Percentiles rank a stretch among this genome's conserved stretches.
Evolutionary conservation across 257 asterid species (phyloP).

Genomic region (Phtheirospermum japonicum): DNA sequence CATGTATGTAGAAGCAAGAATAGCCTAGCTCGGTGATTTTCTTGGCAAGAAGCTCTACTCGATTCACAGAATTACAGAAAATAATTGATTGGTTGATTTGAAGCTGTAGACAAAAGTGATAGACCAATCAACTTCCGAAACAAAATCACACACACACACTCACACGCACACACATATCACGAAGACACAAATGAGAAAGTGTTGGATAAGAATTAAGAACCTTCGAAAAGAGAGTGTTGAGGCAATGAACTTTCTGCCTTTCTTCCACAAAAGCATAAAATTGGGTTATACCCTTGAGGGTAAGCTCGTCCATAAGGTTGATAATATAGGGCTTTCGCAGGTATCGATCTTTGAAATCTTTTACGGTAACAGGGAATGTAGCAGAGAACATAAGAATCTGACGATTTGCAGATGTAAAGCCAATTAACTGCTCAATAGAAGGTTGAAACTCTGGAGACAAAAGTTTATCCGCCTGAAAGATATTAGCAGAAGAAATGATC

Average conservation of each 20-base stretch:
- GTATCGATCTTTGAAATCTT: slow-evolving; percentile 63
- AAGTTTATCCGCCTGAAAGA: slow-evolving; percentile 71
- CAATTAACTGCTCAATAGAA: slow-evolving; percentile 61
- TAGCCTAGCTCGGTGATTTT: slow-evolving; percentile 83
- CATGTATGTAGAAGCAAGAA: slow-evolving; percentile 81
- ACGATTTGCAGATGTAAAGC: slow-evolving; percentile 46
- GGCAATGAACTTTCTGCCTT: slow-evolving; percentile 83
- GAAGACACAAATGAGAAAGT: not conserved
- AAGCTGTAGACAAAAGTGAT: slow-evolving; percentile 44
- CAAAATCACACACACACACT: slow-evolving; percentile 25
- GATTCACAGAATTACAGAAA: slow-evolving; percentile 79
- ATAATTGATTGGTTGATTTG: slow-evolving; percentile 79
- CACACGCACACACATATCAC: not conserved
- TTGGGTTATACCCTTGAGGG: slow-evolving; percentile 77
- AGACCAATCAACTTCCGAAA: slow-evolving; percentile 10
- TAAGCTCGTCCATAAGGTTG: slow-evolving; percentile 81
- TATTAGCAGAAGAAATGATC: slow-evolving; percentile 7
- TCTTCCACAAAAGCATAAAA: slow-evolving; percentile 83
- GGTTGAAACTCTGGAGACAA: slow-evolving; percentile 81
- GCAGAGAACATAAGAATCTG: slow-evolving; percentile 79
- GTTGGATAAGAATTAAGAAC: slow-evolving; percentile 30
- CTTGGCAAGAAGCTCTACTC: slow-evolving; percentile 74
- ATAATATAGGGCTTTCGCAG: slow-evolving; percentile 59
- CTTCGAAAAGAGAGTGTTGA: slow-evolving; percentile 76
- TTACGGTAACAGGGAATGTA: slow-evolving; percentile 78